A percentile compares a stretch with the other conserved stretches of the same genome.
Evolutionary conservation across 2,329 filamentous ascomycete genomes (phyloP).

Genomic region (Fusarium stilboides): DNA sequence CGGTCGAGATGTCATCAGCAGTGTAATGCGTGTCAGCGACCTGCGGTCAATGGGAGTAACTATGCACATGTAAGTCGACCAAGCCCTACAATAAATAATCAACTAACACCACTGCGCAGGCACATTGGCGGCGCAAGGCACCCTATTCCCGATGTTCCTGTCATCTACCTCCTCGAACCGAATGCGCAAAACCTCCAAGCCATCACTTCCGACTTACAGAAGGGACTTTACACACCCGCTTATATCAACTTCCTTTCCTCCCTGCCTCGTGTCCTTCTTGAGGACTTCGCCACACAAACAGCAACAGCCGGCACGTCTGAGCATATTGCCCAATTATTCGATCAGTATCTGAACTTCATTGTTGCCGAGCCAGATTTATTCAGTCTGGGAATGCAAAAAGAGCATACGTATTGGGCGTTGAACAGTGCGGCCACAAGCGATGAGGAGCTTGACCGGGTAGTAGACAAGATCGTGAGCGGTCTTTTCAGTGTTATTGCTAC

Average conservation of each 20-base stretch:
- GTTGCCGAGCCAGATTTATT: slow-evolving; percentile 97
- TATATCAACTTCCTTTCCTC: slow-evolving; percentile 98
- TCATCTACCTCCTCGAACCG: slow-evolving; percentile 96
- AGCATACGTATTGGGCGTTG: slow-evolving; percentile 93
- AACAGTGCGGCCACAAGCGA: slow-evolving; percentile 94
- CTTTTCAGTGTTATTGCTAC: slow-evolving; percentile 99
- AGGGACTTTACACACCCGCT: slow-evolving; percentile 90
- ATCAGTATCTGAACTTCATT: slow-evolving; percentile 98
- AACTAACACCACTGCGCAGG: slow-evolving; percentile 61
- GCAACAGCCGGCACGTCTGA: slow-evolving; percentile 88
- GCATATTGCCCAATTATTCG: slow-evolving; percentile 91
- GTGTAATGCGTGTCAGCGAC: slow-evolving; percentile 93
- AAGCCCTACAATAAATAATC: neutral
- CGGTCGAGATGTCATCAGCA: slow-evolving; percentile 96
- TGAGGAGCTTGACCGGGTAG: slow-evolving; percentile 86
- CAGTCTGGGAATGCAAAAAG: slow-evolving; percentile 91
- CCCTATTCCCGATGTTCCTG: slow-evolving; percentile 95
- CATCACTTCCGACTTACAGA: slow-evolving; percentile 89
- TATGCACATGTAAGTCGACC: slow-evolving; percentile 82
- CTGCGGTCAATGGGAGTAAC: slow-evolving; percentile 94
- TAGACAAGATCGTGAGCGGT: slow-evolving; percentile 94
- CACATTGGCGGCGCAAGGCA: slow-evolving; percentile 87
- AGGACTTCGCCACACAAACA: slow-evolving; percentile 94
- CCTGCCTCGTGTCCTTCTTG: slow-evolving; percentile 88
- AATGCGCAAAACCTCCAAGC: slow-evolving; percentile 83